phyloP scores from a whole-genome alignment of 2,329 filamentous ascomycete species.

The Triangularia verruculosa region DNA sequence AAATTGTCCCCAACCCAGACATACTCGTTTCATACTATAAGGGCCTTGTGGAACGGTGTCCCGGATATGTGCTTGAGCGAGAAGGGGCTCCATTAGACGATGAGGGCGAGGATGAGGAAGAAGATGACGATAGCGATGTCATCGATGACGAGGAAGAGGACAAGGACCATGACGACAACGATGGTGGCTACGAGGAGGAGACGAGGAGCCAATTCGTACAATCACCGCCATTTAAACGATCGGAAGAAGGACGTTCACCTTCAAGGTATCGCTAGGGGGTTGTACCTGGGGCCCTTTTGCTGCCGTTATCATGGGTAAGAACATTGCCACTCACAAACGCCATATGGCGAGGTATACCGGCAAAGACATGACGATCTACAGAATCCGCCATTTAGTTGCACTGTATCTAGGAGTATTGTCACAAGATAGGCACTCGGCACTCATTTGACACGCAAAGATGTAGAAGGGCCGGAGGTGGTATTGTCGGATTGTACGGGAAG shows the following conservation, averaged over 20 bases:
- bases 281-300: background rate
- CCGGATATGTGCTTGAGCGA: constrained; percentile 52
- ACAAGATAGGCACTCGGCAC: background rate
- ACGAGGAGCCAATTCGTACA: background rate
- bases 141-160: constrained; percentile 36
- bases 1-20: constrained; percentile 93
- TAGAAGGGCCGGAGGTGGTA: background rate
- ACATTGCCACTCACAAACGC: background rate
- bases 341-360: background rate
- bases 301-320: background rate
- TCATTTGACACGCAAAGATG: background rate
- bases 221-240: background rate
- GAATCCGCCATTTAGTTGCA: background rate
- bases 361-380: background rate
- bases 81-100: constrained; percentile 26
- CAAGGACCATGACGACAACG: constrained; percentile 21
- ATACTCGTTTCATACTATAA: constrained; percentile 90
- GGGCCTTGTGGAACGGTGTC: constrained; percentile 70
- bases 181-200: background rate
- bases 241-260: background rate
- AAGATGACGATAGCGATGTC: constrained; percentile 34
- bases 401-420: background rate
- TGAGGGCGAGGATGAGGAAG: constrained; percentile 32
- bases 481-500: background rate
- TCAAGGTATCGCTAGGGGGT: background rate